phyloP scores from a whole-genome alignment of 2,329 filamentous ascomycete genomes.

The Colletotrichum lini region DNA sequence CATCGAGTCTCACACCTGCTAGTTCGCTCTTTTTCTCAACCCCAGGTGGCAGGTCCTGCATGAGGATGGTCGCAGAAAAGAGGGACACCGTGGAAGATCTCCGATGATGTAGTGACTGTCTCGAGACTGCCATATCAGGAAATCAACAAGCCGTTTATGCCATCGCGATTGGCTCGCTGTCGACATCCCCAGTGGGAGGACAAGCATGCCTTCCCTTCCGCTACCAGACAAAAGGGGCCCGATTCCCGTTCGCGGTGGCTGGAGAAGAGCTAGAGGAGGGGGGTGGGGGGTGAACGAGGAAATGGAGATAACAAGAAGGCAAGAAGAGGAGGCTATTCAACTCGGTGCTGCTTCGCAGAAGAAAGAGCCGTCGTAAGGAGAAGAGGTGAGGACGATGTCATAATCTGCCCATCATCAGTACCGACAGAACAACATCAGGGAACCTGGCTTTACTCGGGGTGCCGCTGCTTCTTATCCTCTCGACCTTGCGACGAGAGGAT shows the following conservation, averaged over 20 bases:
- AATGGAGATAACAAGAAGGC: background rate
- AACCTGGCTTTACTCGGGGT: background rate
- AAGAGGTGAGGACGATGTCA: background rate
- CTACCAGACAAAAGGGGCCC: conserved; percentile 11
- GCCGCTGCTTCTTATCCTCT: conserved; percentile 36
- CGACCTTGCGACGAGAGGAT: conserved; percentile 4
- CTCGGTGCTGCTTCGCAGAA: background rate
- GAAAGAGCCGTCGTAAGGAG: background rate
- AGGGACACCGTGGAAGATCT: background rate
- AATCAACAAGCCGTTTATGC: conserved; percentile 25
- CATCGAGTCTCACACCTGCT: background rate
- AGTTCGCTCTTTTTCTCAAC: conserved; percentile 1
- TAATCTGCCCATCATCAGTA: background rate
- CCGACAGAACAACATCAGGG: background rate
- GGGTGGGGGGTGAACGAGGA: background rate
- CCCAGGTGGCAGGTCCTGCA: conserved; percentile 1
- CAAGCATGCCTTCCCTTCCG: conserved; percentile 27
- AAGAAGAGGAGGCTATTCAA: background rate
- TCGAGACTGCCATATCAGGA: conserved; percentile 39
- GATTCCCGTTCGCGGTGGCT: conserved; percentile 25
- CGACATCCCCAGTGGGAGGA: conserved; percentile 28
- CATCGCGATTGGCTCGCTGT: conserved; percentile 41
- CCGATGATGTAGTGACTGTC: conserved; percentile 27
- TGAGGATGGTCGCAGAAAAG: too few relatives aligned
- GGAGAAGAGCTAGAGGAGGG: conserved; percentile 16